phyloP scores from a whole-genome alignment of 208 protist species.

The Leishmania gerbilli region DNA sequence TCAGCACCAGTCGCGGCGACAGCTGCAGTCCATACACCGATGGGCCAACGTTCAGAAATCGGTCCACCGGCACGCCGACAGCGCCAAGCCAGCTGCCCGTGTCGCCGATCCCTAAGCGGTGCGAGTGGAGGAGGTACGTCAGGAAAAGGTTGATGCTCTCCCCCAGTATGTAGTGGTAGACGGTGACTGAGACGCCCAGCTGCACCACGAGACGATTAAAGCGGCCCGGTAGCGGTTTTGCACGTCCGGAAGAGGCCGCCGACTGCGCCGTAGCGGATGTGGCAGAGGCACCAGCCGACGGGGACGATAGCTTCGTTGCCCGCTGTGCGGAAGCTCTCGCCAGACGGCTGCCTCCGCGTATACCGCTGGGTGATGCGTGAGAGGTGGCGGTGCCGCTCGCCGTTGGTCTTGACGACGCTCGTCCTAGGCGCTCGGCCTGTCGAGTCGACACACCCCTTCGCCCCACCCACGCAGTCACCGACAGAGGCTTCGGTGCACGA shows the following conservation, averaged over 20 bases:
- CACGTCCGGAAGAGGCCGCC: constrained; percentile 5
- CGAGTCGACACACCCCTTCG: constrained; percentile 9
- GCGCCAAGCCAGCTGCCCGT: constrained; percentile 40
- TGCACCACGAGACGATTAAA: constrained; percentile 69
- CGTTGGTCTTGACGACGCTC: not conserved
- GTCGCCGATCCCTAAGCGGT: constrained; percentile 60
- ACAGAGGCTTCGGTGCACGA: not conserved
- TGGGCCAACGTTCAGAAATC: constrained; percentile 46
- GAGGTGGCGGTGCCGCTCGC: not conserved
- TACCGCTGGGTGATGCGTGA: not conserved
- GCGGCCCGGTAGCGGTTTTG: constrained; percentile 49
- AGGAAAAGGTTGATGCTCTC: constrained; percentile 59
- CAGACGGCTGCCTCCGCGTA: not conserved
- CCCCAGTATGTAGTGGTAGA: constrained; percentile 70
- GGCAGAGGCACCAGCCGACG: not conserved
- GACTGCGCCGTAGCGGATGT: not conserved
- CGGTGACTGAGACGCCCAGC: constrained; percentile 52
- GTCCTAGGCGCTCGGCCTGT: constrained; percentile 24
- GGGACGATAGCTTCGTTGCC: not conserved
- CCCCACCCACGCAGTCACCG: not conserved
- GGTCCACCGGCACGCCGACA: constrained; percentile 27
- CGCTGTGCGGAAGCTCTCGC: not conserved
- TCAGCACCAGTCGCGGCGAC: constrained; percentile 58
- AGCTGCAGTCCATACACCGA: constrained; percentile 49
- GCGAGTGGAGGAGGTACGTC: constrained; percentile 61